These are phyloP conservation scores for Vaccinium corymbosum DNA, from an alignment of 148 eudicot species.

Conservation along the genomic window DNA sequence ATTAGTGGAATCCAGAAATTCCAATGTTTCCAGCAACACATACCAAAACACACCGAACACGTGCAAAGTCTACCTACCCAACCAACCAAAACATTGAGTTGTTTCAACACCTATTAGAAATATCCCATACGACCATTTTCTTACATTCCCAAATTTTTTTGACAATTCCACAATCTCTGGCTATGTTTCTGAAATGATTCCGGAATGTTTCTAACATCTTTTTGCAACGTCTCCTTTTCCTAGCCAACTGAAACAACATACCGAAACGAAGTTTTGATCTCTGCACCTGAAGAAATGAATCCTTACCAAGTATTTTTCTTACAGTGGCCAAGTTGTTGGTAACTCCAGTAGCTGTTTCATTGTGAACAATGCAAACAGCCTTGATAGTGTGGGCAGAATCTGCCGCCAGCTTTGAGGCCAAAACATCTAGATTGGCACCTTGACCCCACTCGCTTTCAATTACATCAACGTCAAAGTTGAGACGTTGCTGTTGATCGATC, in stretches of 20 bases:
- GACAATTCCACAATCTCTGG: neutral
- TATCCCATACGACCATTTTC: neutral
- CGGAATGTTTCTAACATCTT: neutral
- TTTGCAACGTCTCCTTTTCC: neutral
- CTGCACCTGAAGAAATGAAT: neutral
- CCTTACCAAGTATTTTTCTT: slow-evolving; percentile 76
- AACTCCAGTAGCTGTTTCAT: slow-evolving; percentile 98
- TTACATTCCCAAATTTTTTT: neutral
- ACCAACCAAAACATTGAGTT: neutral
- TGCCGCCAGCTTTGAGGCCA: slow-evolving; percentile 83
- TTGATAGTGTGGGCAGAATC: slow-evolving; percentile 79
- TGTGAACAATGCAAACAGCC: slow-evolving; percentile 97
- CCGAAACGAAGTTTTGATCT: neutral
- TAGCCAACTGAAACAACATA: neutral
- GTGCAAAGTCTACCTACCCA: neutral
- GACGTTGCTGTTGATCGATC: slow-evolving; percentile 98
- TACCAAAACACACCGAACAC: neutral
- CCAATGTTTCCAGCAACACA: neutral
- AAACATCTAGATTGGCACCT: slow-evolving; percentile 80
- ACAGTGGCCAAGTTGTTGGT: slow-evolving; percentile 96
- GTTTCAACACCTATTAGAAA: neutral
- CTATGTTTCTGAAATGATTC: neutral
- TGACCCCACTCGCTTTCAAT: slow-evolving; percentile 96
- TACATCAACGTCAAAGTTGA: slow-evolving; percentile 86
- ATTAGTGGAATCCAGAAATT: neutral